These are phyloP conservation scores for Boletus subcaerulescens DNA, from an alignment of 768 basidiomycete genomes.

Conservation along the genomic window DNA sequence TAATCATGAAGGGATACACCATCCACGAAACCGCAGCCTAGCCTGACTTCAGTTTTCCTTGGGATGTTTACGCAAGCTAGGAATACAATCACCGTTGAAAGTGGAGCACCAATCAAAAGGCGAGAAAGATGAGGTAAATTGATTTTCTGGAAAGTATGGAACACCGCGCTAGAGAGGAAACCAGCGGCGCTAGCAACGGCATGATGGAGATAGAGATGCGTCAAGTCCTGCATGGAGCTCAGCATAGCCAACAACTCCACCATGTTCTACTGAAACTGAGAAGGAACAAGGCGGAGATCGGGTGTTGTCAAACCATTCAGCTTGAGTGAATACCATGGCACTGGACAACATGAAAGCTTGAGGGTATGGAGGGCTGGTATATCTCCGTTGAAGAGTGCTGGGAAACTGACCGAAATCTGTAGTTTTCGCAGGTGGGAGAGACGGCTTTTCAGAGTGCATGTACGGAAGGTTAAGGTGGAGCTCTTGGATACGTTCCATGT, in stretches of 20 bases:
- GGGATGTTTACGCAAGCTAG: too few relatives aligned
- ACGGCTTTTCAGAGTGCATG: too few relatives aligned
- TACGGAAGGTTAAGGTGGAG: background rate
- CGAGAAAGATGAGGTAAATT: background rate
- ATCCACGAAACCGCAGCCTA: too few relatives aligned
- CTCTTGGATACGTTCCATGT: background rate
- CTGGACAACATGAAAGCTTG: background rate
- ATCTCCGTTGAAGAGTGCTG: background rate
- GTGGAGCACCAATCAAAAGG: too few relatives aligned
- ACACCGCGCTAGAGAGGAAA: too few relatives aligned
- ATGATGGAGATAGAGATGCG: slow-evolving; percentile 33
- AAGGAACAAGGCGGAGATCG: slow-evolving; percentile 26
- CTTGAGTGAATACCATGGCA: background rate
- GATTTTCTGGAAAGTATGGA: background rate
- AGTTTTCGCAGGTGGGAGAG: background rate
- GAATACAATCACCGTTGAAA: too few relatives aligned
- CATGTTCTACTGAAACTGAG: slow-evolving; percentile 23
- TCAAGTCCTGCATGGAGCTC: slow-evolving; percentile 10
- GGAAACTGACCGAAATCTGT: background rate
- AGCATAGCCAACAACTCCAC: slow-evolving; percentile 27
- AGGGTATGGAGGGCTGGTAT: background rate
- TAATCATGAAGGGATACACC: background rate
- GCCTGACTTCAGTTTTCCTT: background rate
- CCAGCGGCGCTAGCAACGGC: slow-evolving; percentile 21
- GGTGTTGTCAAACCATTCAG: slow-evolving; percentile 32